A percentile compares a stretch with the other conserved stretches of the same genome.
Conservation (phyloP, 768 basidiomycete genomes). For the Termitomyces sp. region DNA sequence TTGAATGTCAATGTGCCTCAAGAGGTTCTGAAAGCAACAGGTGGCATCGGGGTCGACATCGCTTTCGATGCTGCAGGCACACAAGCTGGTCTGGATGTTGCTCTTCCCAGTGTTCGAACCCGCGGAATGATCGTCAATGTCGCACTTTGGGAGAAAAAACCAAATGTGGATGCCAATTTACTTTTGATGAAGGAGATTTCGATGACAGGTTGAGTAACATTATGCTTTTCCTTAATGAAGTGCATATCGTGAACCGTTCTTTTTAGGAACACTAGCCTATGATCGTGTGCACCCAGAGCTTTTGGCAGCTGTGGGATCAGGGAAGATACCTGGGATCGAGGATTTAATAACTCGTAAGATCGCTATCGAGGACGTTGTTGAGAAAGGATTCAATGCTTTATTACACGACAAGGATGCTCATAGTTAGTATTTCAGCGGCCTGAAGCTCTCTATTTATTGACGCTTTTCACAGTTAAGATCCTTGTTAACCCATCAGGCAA, state of each 20-base stretch:
- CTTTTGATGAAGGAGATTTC: constrained; percentile 31
- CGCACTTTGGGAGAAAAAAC: constrained; percentile 34
- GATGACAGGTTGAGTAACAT: constrained; percentile 25
- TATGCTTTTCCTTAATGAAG: not conserved
- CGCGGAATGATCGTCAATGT: constrained; percentile 35
- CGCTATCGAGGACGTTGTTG: constrained; percentile 33
- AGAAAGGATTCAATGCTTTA: constrained; percentile 34
- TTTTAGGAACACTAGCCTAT: constrained; percentile 30
- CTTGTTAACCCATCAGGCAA: constrained; percentile 23
- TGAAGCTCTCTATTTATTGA: not conserved
- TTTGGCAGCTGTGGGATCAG: constrained; percentile 30
- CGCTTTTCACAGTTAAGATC: constrained; percentile 26
- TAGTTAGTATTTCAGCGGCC: constrained; percentile 19
- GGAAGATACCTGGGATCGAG: constrained; percentile 31
- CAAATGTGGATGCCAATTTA: constrained; percentile 29
- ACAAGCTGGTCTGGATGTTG: constrained; percentile 30
- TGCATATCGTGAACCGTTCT: not conserved
- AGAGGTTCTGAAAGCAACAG: constrained; percentile 20
- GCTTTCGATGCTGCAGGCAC: constrained; percentile 43
- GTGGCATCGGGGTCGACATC: constrained; percentile 32
- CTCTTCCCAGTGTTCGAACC: constrained; percentile 28
- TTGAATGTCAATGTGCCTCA: constrained; percentile 19
- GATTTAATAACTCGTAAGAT: constrained; percentile 38
- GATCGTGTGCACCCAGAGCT: constrained; percentile 31
- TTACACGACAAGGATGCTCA: constrained; percentile 34